Evolutionary conservation across 495 filamentous ascomycete species (phyloP), one percentile per base, ranked within the genome.

Genomic region (Cudoniella acicularis): DNA sequence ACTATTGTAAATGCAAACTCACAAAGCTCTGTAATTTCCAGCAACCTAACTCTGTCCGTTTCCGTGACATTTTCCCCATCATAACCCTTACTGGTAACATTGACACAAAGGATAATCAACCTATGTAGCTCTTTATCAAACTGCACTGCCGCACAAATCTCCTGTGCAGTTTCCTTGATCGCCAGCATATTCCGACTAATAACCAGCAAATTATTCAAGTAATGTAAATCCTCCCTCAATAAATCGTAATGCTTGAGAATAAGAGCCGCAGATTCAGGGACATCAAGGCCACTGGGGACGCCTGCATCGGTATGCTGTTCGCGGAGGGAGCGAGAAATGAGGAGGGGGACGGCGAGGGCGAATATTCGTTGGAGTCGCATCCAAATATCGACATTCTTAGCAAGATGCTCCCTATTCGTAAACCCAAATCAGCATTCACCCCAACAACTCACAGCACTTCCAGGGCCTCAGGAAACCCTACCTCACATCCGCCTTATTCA

Each of bases 61-160:
- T 88, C 87, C 57, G 90, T 87, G 22, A 95, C 82, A 65, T 86
- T 86, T 64, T 95, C 90, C 13, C 90, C 90, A 69, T 96, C 92
- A 61, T 91, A 96, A 0, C 90, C 92, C 67, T 91, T 83, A 52
- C 92, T 92, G 0, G 92, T 94, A 0, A 97, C 90, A 52, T 89
- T 82, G 25, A 96, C 86, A 69, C 90, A 94, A 16, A 91, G 81
- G 64, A 88, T 87, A 59, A 96, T 88, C 23, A 93, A 74, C 55
- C 88, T 86, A 60, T 91, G 81, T n/a, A 97, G 83, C 66, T 90
- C 82, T 64, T 90, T 84, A 67, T 96, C 89, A 55, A 96, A 86
- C 16, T 84, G 78, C 47, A 85, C 82, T 23, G 87, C 82, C 41
- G 89, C 88, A 17, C 90, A 91, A n/a, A 94, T 77, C 62, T 96